A percentile compares a stretch with the other conserved stretches of the same genome.
Evolutionary conservation across 1,284 basidiomycete species (phyloP).

Genomic region (Tetrapyrgos nigripes): DNA sequence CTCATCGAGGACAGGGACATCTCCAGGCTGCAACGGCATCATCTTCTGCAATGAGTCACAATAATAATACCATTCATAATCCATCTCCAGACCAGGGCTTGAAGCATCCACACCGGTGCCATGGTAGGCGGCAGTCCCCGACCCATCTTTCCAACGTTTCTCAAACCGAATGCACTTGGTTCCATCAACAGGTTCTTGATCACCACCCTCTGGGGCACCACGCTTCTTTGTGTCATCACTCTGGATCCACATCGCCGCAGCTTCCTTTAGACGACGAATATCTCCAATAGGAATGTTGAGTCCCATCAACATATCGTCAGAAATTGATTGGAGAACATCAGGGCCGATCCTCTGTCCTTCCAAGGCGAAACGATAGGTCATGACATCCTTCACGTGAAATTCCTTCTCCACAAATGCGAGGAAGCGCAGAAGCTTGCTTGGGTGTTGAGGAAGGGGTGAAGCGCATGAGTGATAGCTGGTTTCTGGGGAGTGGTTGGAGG

Average conservation of each 20-base stretch:
- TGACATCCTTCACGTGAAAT: too few relatives aligned
- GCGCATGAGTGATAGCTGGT: too few relatives aligned
- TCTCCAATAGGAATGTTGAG: constrained; percentile 2
- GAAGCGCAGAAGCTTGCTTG: too few relatives aligned
- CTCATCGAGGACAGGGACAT: too few relatives aligned
- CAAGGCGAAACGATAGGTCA: too few relatives aligned
- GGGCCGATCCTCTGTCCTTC: constrained; percentile 2
- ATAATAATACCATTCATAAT: neutral
- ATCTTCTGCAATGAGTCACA: too few relatives aligned
- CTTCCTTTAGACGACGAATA: constrained; percentile 3
- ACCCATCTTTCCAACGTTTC: neutral
- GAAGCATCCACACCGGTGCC: neutral
- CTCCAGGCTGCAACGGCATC: too few relatives aligned
- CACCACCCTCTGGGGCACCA: neutral
- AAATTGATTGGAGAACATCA: neutral
- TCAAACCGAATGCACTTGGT: neutral
- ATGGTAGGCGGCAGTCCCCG: neutral
- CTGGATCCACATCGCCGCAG: neutral
- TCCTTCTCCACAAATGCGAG: too few relatives aligned
- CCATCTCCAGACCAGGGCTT: neutral
- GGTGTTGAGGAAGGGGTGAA: too few relatives aligned
- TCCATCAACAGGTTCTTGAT: neutral
- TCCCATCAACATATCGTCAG: neutral
- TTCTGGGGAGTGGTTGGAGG: too few relatives aligned
- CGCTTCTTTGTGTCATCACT: neutral